Evolutionary conservation across 2,329 filamentous ascomycete genomes (phyloP).

Genomic region (Aspergillus ruber): DNA sequence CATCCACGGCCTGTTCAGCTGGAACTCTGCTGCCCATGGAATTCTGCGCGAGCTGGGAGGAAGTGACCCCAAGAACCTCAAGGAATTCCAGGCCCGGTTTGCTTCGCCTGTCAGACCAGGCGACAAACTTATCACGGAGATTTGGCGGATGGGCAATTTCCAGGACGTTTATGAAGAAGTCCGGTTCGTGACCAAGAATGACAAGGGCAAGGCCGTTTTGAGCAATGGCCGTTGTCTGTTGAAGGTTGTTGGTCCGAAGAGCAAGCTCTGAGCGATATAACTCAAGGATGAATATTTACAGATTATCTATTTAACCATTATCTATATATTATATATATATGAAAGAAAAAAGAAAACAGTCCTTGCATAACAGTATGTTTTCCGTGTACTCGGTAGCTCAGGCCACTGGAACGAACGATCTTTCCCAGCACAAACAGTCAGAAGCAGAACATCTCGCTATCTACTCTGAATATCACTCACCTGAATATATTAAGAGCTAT

Average conservation of each 20-base stretch:
- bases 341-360: no score
- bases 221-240: slow-evolving; percentile 81
- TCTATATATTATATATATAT: neutral
- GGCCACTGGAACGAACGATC: no score
- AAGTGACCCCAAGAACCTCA: slow-evolving; percentile 72
- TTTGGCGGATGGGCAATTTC: slow-evolving; percentile 66
- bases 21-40: slow-evolving; percentile 71
- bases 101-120: slow-evolving; percentile 77
- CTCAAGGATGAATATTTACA: neutral
- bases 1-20: slow-evolving; percentile 82
- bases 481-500: no score
- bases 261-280: slow-evolving; percentile 51
- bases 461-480: no score
- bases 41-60: slow-evolving; percentile 67
- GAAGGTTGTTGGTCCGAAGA: slow-evolving; percentile 55
- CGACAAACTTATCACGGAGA: slow-evolving; percentile 72
- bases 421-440: no score
- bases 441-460: no score
- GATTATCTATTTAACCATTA: neutral
- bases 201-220: slow-evolving; percentile 75
- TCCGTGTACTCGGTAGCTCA: no score
- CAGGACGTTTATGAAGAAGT: slow-evolving; percentile 70
- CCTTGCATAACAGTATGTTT: no score
- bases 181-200: slow-evolving; percentile 70
- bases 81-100: slow-evolving; percentile 84